phyloP scores from a whole-genome alignment of 331 rosid genomes.

The Phaseolus coccineus region DNA sequence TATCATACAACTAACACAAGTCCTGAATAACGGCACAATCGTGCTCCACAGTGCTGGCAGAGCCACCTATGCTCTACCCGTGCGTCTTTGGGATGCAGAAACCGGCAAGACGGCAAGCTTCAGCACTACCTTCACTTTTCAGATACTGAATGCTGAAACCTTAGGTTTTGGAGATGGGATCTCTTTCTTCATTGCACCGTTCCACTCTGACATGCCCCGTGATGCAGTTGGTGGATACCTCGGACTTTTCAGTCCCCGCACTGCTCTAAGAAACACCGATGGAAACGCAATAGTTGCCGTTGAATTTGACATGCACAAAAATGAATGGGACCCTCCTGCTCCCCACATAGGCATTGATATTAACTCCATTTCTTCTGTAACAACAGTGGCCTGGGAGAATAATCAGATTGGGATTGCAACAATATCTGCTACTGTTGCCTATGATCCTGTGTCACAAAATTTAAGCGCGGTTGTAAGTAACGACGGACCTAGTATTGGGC shows the following conservation, averaged over 20 bases:
- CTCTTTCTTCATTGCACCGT: conserved; percentile 50
- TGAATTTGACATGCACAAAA: conserved; percentile 45
- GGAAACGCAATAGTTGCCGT: conserved; percentile 43
- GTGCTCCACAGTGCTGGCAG: conserved; percentile 36
- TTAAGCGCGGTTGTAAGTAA: conserved; percentile 11
- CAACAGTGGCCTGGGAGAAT: not conserved
- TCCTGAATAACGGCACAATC: too few relatives aligned
- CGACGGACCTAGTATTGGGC: not conserved
- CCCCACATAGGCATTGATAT: conserved; percentile 46
- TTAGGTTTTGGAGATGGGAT: conserved; percentile 43
- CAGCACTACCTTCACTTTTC: conserved; percentile 46
- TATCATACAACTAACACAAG: conserved; percentile 14
- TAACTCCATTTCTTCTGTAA: conserved; percentile 38
- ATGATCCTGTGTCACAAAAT: not conserved
- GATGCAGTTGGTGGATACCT: conserved; percentile 46
- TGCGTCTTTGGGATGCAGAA: conserved; percentile 41
- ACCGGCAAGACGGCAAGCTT: conserved; percentile 39
- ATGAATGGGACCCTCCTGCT: conserved; percentile 48
- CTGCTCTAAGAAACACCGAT: not conserved
- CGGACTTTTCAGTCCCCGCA: conserved; percentile 46
- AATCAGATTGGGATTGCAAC: not conserved
- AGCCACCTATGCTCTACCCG: conserved; percentile 26
- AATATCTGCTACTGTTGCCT: not conserved
- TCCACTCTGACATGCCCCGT: not conserved
- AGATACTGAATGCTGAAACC: not conserved